Base-by-base conservation (phyloP, 441 rosid genomes). In the Flueggea neowawraea region DNA sequence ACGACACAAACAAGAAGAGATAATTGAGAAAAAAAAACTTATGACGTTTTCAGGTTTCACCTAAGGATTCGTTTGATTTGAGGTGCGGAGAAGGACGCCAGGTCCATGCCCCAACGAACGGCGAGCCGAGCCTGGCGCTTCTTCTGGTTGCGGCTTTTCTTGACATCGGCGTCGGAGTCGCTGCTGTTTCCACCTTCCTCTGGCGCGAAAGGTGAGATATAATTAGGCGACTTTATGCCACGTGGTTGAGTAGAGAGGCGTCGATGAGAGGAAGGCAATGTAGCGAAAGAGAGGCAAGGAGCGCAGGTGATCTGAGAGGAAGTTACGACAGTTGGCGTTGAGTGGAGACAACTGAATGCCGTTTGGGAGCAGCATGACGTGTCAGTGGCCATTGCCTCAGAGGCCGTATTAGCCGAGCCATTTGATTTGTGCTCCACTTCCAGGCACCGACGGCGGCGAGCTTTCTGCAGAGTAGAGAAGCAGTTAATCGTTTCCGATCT, bases 41-140 rank as follows among this genome's bases (percentile, higher is more conserved):
- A 56, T 43, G 2, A 43, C 6, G 15, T 16, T 15, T 6, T 6
- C 4, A 8, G 31, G 11, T 2, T 15, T 12, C 13, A 86, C 98
- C 78, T 81, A 69, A 90, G 55, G 44, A 86, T 81, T 68, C 75
- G 80, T 67, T 85, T 90, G 62, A 93, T 75, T 73, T 90, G 94
- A 49, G 86, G 73, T 36, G 67, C 61, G 15, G 95, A 75, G 78
- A 93, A 85, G 61, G 91, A 78, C 60, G 95, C 76, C 3, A 93
- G 80, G 48, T 93, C 85, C 90, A 85, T 72, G 49, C 88, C 93
- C 97, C 95, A 93, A 12, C 63, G 76, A 12, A 93, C 88, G 48
- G 96, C 87, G 60, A 82, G 96, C 16, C 79, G 84, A 69, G 98
- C 96, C 54, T 90, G 90, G 70, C 97, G 90, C 73, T 88, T 93